These are phyloP conservation scores for Xylariales sp. DNA, from an alignment of 2,329 filamentous ascomycete species.

Conservation along the genomic window DNA sequence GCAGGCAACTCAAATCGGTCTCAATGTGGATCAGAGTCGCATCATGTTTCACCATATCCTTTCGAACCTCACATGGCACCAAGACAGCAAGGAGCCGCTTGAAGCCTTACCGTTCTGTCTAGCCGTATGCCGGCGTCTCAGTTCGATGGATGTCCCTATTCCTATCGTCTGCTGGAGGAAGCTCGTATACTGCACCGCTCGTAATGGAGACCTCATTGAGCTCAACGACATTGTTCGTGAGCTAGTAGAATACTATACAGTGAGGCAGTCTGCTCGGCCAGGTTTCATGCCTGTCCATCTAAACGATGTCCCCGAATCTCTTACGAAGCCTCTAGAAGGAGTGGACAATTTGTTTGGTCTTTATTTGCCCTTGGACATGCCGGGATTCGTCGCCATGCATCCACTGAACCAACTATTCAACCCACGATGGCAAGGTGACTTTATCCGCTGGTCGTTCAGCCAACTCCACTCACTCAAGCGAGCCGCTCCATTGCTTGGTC, in stretches of 20 bases:
- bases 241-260: conserved; percentile 35
- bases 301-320: conserved; percentile 35
- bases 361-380: conserved; percentile 38
- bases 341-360: conserved; percentile 28
- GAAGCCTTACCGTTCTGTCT: conserved; percentile 25
- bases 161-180: conserved; percentile 37
- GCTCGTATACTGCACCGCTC: conserved; percentile 39
- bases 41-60: conserved; percentile 26
- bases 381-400: conserved; percentile 35
- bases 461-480: conserved; percentile 21
- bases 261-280: conserved; percentile 19
- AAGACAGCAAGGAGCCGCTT: conserved; percentile 1
- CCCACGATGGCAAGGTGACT: conserved; percentile 30
- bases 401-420: conserved; percentile 44
- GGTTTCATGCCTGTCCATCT: conserved; percentile 38
- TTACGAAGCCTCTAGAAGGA: conserved; percentile 26
- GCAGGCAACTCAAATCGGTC: conserved; percentile 26
- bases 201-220: conserved; percentile 38
- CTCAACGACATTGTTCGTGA: conserved; percentile 39
- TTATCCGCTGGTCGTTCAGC: conserved; percentile 44
- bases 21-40: conserved; percentile 24
- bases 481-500: not conserved
- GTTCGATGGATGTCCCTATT: conserved; percentile 35
- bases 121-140: conserved; percentile 30
- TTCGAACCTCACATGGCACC: conserved; percentile 16